These are phyloP conservation scores for Microthlaspi erraticum DNA, from an alignment of 345 rosid species.

Conservation along the genomic window DNA sequence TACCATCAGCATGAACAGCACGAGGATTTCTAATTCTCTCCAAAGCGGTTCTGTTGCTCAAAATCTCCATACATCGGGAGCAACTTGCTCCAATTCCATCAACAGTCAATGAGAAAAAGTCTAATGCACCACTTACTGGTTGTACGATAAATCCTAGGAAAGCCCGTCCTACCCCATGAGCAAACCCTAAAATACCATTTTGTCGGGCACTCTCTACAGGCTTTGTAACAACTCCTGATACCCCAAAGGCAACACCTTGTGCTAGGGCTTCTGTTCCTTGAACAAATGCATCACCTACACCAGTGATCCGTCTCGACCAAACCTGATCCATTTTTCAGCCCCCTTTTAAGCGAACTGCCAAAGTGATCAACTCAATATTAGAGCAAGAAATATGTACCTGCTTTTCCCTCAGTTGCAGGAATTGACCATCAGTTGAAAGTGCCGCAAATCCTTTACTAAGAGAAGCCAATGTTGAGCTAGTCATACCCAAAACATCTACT, in stretches of 20 bases:
- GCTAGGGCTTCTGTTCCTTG: slow-evolving; percentile 99
- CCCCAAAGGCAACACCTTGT: slow-evolving; percentile 97
- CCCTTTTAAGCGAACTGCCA: slow-evolving; percentile 27
- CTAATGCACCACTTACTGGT: slow-evolving; percentile 96
- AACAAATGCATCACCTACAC: slow-evolving; percentile 91
- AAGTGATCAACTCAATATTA: slow-evolving; percentile 13
- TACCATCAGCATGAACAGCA: slow-evolving; percentile 76
- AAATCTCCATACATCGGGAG: slow-evolving; percentile 82
- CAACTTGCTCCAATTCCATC: slow-evolving; percentile 97
- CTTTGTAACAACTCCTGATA: slow-evolving; percentile 93
- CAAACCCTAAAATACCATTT: slow-evolving; percentile 89
- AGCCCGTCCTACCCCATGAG: slow-evolving; percentile 93
- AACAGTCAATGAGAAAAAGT: slow-evolving; percentile 92
- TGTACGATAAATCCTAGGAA: slow-evolving; percentile 83
- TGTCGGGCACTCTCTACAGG: slow-evolving; percentile 95
- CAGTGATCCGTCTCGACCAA: slow-evolving; percentile 91
- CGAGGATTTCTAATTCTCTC: slow-evolving; percentile 94
- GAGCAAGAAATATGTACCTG: slow-evolving; percentile 59
- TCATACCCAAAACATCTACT: slow-evolving; percentile 96
- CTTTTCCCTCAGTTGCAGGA: slow-evolving; percentile 87
- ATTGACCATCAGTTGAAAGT: slow-evolving; percentile 97
- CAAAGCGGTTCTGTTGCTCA: slow-evolving; percentile 61
- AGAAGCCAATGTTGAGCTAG: slow-evolving; percentile 97
- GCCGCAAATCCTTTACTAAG: slow-evolving; percentile 96
- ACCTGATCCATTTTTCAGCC: slow-evolving; percentile 59